Percentiles rank a stretch among this genome's conserved stretches.
Evolutionary conservation across 495 filamentous ascomycete genomes (phyloP).

Genomic region (Talaromyces liani): DNA sequence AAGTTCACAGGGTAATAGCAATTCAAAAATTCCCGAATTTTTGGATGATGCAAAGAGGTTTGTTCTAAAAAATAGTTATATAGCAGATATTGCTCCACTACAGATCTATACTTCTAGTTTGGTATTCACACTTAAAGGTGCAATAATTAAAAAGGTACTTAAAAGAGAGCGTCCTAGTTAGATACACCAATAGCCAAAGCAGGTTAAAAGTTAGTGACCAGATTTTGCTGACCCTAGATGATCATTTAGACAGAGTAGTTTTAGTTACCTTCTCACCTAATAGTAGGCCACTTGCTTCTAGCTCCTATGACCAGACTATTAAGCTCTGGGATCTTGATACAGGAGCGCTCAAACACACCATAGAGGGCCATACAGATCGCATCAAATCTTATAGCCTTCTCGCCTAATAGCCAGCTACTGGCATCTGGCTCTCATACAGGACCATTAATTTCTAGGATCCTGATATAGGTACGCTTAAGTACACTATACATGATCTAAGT

Average conservation of each 20-base stretch:
- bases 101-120: constrained; percentile 21
- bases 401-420: constrained; percentile 11
- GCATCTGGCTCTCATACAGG: constrained; percentile 9
- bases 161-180: neutral
- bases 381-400: too few relatives aligned
- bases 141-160: constrained; percentile 16
- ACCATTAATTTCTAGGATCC: constrained; percentile 17
- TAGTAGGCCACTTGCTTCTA: constrained; percentile 13
- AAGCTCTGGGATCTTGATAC: constrained; percentile 16
- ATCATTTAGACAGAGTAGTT: neutral
- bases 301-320: constrained; percentile 7
- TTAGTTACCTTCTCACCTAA: constrained; percentile 4
- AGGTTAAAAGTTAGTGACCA: constrained; percentile 7
- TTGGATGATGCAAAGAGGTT: constrained; percentile 30
- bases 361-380: too few relatives aligned
- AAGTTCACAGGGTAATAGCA: neutral
- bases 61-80: constrained; percentile 18
- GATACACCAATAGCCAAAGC: neutral
- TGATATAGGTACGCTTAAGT: neutral
- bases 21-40: constrained; percentile 17
- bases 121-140: constrained; percentile 21
- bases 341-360: constrained; percentile 4
- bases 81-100: constrained; percentile 22
- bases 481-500: neutral
- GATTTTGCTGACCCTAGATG: constrained; percentile 12